A percentile compares a stretch with the other conserved stretches of the same genome.
Conservation (phyloP, 2,329 filamentous ascomycete genomes). For the Aspergillus versicolor region DNA sequence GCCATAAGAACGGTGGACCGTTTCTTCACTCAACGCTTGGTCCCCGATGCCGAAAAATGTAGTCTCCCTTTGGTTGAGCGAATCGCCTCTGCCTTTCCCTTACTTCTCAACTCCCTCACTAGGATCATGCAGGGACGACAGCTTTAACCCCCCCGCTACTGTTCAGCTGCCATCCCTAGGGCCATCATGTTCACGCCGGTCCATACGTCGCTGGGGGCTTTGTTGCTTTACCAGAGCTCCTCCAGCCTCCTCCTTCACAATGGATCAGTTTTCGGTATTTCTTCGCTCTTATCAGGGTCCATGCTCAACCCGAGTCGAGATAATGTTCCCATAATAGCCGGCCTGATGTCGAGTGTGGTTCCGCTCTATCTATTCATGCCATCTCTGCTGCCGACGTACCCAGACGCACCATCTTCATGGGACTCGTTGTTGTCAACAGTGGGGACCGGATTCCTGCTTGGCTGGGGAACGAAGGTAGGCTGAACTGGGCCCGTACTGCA, state of each 20-base stretch:
- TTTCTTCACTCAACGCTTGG: background rate
- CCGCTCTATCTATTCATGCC: conserved; percentile 45
- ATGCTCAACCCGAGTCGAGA: conserved; percentile 42
- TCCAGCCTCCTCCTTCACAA: conserved; percentile 52
- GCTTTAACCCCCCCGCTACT: background rate
- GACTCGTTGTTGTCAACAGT: conserved; percentile 39
- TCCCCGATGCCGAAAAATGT: conserved; percentile 8
- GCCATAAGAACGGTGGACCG: conserved; percentile 1
- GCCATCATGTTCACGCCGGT: conserved; percentile 53
- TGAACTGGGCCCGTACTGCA: background rate
- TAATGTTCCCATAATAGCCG: conserved; percentile 47
- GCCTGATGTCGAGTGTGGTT: conserved; percentile 46
- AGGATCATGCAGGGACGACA: background rate
- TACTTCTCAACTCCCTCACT: background rate
- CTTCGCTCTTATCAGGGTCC: conserved; percentile 46
- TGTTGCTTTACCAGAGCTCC: conserved; percentile 52
- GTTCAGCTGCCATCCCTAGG: background rate
- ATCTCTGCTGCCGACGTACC: conserved; percentile 46
- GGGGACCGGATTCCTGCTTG: conserved; percentile 46
- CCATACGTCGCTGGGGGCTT: conserved; percentile 51
- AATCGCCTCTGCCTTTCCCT: background rate
- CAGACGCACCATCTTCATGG: conserved; percentile 34
- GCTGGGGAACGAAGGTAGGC: conserved; percentile 54
- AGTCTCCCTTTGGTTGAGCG: background rate
- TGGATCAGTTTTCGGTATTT: conserved; percentile 52